Evolutionary conservation across 257 asterid genomes (phyloP), one percentile per base, ranked within the genome.

Genomic region (Solanum etuberosum): DNA sequence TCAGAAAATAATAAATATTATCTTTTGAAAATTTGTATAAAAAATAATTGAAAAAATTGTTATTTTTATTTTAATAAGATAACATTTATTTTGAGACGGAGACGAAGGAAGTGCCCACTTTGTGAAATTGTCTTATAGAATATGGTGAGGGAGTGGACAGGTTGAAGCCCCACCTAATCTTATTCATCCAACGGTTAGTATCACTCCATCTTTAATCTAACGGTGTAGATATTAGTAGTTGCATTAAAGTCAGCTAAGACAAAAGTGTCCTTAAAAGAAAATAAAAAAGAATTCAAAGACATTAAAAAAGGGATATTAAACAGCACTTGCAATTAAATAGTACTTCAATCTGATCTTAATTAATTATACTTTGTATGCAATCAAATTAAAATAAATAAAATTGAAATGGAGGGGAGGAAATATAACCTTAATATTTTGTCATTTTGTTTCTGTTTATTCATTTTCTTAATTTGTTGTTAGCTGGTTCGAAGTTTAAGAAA

Each of bases 111-210:
- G 20, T 5, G 48, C 72, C 27, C 5, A 37, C 12, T 76, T 59
- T 38, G 21, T 77, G 48, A 23, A 77, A 13, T 37, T 48, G 78
- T 71, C 78, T 31, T 20, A 46, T 14, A 21, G 76, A 86, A 37
- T 67, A 70, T 73, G 32, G 84, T 57, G 83, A 70, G 83, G 11
- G 16, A 9, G 4, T 74, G 63, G 76, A 57, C 25, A 37, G 74
- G 86, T 83, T 23, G 59, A 88, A 77, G 86, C 83, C 86, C 72
- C 83, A 87, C 34, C 67, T 78, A 77, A 51, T 80, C 23, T 5
- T 7, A 40, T 63, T 46, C 32, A 81, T 85, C 48, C 1, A 1
- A 65, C 48, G 63, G 42, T 67, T 23, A 4, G 8, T 31, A n/a
- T 27, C 9, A 48, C 23, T 63, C 37, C 29, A 3, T 48, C 1